A percentile compares a stretch with the other conserved stretches of the same genome.
Conservation (phyloP, 2,329 filamentous ascomycete species). For the Periconia sp. region DNA sequence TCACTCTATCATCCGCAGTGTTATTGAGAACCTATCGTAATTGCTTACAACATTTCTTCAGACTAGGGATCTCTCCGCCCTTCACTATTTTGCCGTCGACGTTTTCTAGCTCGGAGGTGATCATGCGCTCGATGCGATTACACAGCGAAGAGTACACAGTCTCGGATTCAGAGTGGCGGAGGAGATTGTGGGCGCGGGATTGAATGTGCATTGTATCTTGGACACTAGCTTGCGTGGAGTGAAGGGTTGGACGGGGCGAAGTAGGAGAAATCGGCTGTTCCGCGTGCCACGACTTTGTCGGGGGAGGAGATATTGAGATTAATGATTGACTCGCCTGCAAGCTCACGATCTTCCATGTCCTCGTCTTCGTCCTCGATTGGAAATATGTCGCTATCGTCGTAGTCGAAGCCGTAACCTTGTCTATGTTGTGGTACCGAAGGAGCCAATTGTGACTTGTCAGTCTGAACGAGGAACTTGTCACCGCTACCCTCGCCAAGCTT, state of each 20-base stretch:
- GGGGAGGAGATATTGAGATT: conserved; percentile 22
- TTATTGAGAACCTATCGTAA: conserved; percentile 24
- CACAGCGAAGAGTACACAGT: conserved; percentile 22
- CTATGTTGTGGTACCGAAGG: too few relatives aligned
- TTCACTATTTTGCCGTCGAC: background rate
- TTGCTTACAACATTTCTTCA: too few relatives aligned
- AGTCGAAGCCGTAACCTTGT: too few relatives aligned
- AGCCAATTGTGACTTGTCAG: too few relatives aligned
- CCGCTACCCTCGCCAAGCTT: too few relatives aligned
- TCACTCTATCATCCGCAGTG: conserved; percentile 21
- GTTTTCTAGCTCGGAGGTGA: conserved; percentile 12
- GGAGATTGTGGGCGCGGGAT: conserved; percentile 18
- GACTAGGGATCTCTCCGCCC: background rate
- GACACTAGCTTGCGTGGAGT: conserved; percentile 31
- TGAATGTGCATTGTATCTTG: conserved; percentile 27
- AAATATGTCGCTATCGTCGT: conserved; percentile 6
- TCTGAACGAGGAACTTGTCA: too few relatives aligned
- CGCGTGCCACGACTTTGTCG: conserved; percentile 29
- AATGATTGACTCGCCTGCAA: background rate
- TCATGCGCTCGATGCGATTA: conserved; percentile 31
- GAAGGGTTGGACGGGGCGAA: conserved; percentile 18
- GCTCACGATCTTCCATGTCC: too few relatives aligned
- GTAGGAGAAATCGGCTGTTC: conserved; percentile 24
- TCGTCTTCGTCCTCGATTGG: conserved; percentile 1
- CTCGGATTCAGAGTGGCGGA: conserved; percentile 25